Conservation (phyloP, 345 rosid species). For the Passiflora organensis region DNA sequence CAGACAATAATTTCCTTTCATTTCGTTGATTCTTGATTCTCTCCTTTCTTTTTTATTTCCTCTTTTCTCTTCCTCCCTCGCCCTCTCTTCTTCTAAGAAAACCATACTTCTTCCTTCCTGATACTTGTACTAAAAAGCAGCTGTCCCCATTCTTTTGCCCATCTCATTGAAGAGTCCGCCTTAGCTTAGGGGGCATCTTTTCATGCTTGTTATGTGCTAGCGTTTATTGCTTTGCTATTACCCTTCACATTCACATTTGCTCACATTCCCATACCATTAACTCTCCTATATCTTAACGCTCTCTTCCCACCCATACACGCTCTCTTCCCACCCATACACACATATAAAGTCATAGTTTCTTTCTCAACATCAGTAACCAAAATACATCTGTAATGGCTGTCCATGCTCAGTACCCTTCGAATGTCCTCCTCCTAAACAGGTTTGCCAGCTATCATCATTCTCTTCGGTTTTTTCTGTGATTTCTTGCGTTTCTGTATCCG, state of each 20-base stretch:
- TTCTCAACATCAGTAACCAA: not conserved
- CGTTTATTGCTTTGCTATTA: constrained; percentile 12
- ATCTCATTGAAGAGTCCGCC: constrained; percentile 46
- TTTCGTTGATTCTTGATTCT: constrained; percentile 15
- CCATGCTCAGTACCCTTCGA: constrained; percentile 86
- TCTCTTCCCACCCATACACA: not conserved
- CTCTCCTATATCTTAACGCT: not conserved
- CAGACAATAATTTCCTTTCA: not conserved
- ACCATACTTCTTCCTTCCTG: not conserved
- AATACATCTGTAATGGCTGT: constrained; percentile 66
- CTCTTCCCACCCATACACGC: not conserved
- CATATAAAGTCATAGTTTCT: not conserved
- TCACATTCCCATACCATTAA: not conserved
- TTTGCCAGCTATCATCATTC: constrained; percentile 8
- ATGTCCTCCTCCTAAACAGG: constrained; percentile 72
- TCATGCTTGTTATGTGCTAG: constrained; percentile 37
- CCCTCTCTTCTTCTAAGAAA: not conserved
- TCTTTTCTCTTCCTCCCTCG: not conserved
- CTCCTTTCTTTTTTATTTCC: not conserved
- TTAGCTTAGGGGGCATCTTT: constrained; percentile 34
- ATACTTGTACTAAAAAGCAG: not conserved
- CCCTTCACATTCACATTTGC: constrained; percentile 19
- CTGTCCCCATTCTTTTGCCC: constrained; percentile 7
- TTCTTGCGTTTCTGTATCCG: not conserved
- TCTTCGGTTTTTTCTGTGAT: not conserved